Evolutionary conservation across 306 rosid genomes (phyloP), one percentile per base, ranked within the genome.

Genomic region (Casuarina equisetifolia): DNA sequence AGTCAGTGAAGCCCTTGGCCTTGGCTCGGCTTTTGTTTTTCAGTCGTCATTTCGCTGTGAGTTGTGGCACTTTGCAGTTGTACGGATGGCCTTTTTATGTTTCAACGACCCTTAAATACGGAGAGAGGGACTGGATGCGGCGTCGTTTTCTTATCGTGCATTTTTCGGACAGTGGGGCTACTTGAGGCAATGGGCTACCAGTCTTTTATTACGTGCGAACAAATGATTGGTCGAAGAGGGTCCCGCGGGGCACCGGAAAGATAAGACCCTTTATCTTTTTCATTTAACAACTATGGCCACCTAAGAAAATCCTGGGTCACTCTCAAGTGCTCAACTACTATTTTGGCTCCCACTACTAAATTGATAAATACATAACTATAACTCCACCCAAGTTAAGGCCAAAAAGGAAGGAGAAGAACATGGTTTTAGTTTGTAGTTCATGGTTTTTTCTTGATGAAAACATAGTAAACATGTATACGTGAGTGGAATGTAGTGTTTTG

Each of bases 61-160:
- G 51, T 5, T 78, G 70, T 36, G 86, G 80, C 85, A 73, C 81
- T 82, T 88, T 58, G 73, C 73, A 53, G 51, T 9, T 48, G 51
- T 66, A 53, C 11, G 39, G 3, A 48, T 64, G 69, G 8, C 80
- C 38, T 64, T 25, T 62, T 53, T 69, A 72, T 48, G 2, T 48
- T 48, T 48, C 51, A 9, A 0, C 51, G 2, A 9, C 51, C 9
- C 15, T 9, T 48, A 48, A 48, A 48, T 48, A 48, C 51, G 13
- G 51, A 1, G 51, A 57, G 74, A 39, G 39, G 11, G 16, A 20
- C 4, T 35, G 16, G 0, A 0, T 49, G 69, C 88, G 88, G 68
- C 82, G 78, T 43, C 89, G 88, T 88, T 82, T 9, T 11, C 15
- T 48, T 48, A 3, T 48, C 51, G 13, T 44, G 32, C 32, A 1